phyloP scores from a whole-genome alignment of 345 rosid species.

The Gossypium mustelinum region DNA sequence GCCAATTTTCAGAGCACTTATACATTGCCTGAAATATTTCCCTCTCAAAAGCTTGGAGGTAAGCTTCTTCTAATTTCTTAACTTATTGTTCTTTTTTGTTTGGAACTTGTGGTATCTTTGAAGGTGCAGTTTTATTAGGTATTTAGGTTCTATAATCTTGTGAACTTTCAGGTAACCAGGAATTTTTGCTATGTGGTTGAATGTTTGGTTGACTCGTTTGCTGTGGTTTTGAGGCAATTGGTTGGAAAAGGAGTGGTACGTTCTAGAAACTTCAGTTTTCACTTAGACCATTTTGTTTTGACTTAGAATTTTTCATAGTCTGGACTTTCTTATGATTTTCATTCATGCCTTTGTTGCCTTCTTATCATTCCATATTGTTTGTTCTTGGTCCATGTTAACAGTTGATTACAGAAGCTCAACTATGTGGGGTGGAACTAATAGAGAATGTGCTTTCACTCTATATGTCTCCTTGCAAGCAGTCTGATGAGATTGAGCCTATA shows the following conservation, averaged over 20 bases:
- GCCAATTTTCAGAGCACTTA: conserved; percentile 57
- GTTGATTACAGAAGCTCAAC: conserved; percentile 50
- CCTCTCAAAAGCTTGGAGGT: conserved; percentile 48
- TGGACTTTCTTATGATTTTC: too few species aligned
- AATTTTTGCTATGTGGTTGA: conserved; percentile 43
- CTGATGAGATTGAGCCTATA: conserved; percentile 40
- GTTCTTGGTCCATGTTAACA: conserved; percentile 27
- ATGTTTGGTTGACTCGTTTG: conserved; percentile 56
- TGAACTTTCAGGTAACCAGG: conserved; percentile 51
- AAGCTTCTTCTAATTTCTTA: conserved; percentile 4
- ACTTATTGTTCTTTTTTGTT: not conserved
- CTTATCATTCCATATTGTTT: not conserved
- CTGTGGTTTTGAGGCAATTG: conserved; percentile 54
- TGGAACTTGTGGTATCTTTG: not conserved
- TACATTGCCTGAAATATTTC: conserved; percentile 46
- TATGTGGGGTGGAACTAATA: conserved; percentile 54
- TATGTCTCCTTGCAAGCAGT: conserved; percentile 34
- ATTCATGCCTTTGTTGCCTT: not conserved
- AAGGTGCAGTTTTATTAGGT: conserved; percentile 1
- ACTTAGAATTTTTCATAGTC: not conserved
- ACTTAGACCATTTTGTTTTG: not conserved
- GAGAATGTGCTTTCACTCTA: conserved; percentile 44
- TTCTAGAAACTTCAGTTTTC: conserved; percentile 15
- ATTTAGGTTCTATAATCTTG: conserved; percentile 15
- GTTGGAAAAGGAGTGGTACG: conserved; percentile 50